Conservation (phyloP, 495 filamentous ascomycete genomes). For the Cetradonia linearis region DNA sequence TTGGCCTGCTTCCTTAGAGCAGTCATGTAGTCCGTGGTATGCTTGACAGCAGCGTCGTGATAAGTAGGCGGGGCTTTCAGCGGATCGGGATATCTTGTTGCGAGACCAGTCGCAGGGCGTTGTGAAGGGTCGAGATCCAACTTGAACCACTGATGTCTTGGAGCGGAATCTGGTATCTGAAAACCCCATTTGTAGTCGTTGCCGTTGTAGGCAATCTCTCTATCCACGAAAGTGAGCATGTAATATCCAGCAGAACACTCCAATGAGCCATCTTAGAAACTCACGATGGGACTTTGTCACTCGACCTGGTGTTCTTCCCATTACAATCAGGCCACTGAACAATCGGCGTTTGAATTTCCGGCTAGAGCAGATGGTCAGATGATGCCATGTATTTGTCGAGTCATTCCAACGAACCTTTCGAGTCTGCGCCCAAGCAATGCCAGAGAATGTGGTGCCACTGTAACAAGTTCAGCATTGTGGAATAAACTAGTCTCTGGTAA, state of each 20-base stretch:
- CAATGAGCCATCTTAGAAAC: not conserved
- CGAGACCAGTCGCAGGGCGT: too few relatives aligned
- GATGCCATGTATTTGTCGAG: not conserved
- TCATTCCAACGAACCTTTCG: conserved; percentile 23
- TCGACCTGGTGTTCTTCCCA: conserved; percentile 26
- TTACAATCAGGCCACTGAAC: conserved; percentile 26
- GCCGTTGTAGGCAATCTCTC: conserved; percentile 32
- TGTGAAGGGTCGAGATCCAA: conserved; percentile 32
- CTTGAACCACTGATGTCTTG: conserved; percentile 46
- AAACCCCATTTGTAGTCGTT: conserved; percentile 40
- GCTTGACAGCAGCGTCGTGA: too few relatives aligned
- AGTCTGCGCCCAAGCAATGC: conserved; percentile 38
- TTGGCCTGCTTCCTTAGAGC: too few relatives aligned
- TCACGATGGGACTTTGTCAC: conserved; percentile 32
- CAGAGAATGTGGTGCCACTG: conserved; percentile 41
- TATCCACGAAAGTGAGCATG: not conserved
- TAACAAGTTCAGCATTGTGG: conserved; percentile 25
- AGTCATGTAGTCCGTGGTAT: too few relatives aligned
- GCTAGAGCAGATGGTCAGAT: conserved; percentile 23
- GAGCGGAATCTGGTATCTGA: conserved; percentile 33
- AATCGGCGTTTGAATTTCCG: conserved; percentile 22
- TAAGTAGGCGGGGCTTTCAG: not conserved
- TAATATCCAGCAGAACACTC: not conserved
- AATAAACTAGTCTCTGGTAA: not conserved
- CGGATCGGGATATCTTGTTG: too few relatives aligned